Percentiles rank a stretch among this genome's conserved stretches.
Evolutionary conservation across 2,329 filamentous ascomycete genomes (phyloP).

Genomic region (Claviceps paspali): DNA sequence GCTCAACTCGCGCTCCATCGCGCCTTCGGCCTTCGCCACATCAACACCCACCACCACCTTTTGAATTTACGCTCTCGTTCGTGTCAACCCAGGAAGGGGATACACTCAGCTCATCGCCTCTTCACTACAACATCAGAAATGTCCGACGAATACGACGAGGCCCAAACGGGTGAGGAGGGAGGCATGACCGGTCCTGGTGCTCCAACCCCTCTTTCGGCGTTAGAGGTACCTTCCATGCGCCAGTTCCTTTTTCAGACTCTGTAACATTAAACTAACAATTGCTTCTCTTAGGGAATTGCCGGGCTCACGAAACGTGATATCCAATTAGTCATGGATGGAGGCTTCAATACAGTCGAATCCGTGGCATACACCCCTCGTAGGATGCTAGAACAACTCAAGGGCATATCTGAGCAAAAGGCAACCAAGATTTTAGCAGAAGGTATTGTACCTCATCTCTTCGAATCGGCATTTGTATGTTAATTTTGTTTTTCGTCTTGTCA

Average conservation of each 20-base stretch:
- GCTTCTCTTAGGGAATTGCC: slow-evolving; percentile 51
- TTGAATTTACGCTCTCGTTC: background rate
- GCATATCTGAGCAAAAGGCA: slow-evolving; percentile 94
- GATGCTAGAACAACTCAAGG: slow-evolving; percentile 85
- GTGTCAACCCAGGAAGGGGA: too few relatives aligned
- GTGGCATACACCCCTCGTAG: slow-evolving; percentile 83
- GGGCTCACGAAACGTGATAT: slow-evolving; percentile 93
- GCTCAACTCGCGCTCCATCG: too few relatives aligned
- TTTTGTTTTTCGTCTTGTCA: slow-evolving; percentile 18
- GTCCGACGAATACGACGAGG: slow-evolving; percentile 49
- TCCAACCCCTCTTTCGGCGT: slow-evolving; percentile 71
- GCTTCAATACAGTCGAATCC: slow-evolving; percentile 88
- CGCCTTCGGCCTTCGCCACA: too few relatives aligned
- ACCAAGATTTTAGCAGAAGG: slow-evolving; percentile 82
- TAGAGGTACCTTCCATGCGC: slow-evolving; percentile 52
- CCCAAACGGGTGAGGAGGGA: slow-evolving; percentile 51
- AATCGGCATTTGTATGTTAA: slow-evolving; percentile 6
- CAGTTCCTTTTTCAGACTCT: background rate
- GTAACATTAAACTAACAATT: background rate
- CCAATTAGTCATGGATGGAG: slow-evolving; percentile 79
- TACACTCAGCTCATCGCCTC: background rate
- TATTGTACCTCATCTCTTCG: slow-evolving; percentile 19
- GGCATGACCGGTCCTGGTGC: slow-evolving; percentile 71
- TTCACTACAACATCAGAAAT: slow-evolving; percentile 16
- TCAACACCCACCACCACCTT: background rate